phyloP scores from a whole-genome alignment of 2,329 filamentous ascomycete species.

The Lasiodiplodia theobromae region DNA sequence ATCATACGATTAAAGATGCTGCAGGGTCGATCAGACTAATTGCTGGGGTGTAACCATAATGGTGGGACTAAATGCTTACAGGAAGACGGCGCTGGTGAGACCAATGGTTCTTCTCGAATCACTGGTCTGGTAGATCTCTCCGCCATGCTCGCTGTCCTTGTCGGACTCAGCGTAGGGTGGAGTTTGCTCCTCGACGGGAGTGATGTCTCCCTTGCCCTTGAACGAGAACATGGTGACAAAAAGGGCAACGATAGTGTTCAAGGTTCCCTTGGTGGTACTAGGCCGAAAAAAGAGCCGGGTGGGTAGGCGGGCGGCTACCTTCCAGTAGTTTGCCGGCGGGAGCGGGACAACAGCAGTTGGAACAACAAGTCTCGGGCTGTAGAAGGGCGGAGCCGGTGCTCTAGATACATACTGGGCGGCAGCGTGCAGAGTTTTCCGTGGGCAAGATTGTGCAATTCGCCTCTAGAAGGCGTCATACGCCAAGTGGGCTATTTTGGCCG shows the following conservation, averaged over 20 bases:
- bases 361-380: slow-evolving; percentile 9
- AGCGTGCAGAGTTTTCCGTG: slow-evolving; percentile 24
- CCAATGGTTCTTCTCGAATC: slow-evolving; percentile 30
- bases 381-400: slow-evolving; percentile 14
- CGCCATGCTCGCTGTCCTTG: slow-evolving; percentile 28
- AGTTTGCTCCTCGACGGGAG: slow-evolving; percentile 6
- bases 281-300: slow-evolving; percentile 2
- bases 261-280: slow-evolving; percentile 10
- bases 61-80: slow-evolving; percentile 18
- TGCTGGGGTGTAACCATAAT: background rate
- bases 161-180: slow-evolving; percentile 9
- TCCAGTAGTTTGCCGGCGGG: slow-evolving; percentile 3
- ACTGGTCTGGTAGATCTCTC: slow-evolving; percentile 30
- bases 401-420: slow-evolving; percentile 28
- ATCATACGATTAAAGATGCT: slow-evolving; percentile 70
- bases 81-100: slow-evolving; percentile 28
- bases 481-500: slow-evolving; percentile 23
- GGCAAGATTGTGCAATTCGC: slow-evolving; percentile 27
- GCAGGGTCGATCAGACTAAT: slow-evolving; percentile 16
- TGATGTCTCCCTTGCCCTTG: slow-evolving; percentile 21
- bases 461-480: slow-evolving; percentile 29
- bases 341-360: background rate
- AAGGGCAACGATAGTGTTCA: background rate
- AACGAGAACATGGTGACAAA: slow-evolving; percentile 24
- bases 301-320: background rate